These are phyloP conservation scores for Botrytis hyacinthi DNA, from an alignment of 2,329 filamentous ascomycete genomes.

Conservation along the genomic window DNA sequence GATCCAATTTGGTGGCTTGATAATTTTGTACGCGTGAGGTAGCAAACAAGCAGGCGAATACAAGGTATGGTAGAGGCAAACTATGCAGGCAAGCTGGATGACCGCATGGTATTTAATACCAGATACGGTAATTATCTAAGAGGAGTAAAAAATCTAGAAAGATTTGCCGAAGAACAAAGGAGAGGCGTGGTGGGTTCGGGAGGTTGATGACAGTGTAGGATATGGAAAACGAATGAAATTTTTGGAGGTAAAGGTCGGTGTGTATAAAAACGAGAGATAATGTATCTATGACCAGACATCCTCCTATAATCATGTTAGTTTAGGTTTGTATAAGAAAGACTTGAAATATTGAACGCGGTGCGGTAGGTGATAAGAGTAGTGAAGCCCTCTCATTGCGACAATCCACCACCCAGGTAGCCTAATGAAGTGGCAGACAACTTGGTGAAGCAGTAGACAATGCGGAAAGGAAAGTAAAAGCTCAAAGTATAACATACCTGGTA, in stretches of 20 bases:
- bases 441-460: not conserved
- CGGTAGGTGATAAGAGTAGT: not conserved
- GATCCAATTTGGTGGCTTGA: not conserved
- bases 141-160: not conserved
- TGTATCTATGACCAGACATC: slow-evolving; percentile 63
- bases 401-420: not conserved
- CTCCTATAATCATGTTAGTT: slow-evolving; percentile 48
- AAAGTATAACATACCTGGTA: slow-evolving; percentile 69
- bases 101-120: not conserved
- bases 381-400: not conserved
- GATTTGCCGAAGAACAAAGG: not conserved
- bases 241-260: not conserved
- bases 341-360: not conserved
- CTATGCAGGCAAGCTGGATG: not conserved
- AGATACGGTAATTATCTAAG: not conserved
- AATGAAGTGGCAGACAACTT: not conserved
- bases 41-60: not conserved
- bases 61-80: not conserved
- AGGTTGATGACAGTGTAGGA: not conserved
- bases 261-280: not conserved
- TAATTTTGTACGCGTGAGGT: not conserved
- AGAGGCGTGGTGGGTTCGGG: not conserved
- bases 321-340: slow-evolving; percentile 16
- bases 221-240: not conserved
- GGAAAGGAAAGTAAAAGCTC: not conserved